These are phyloP conservation scores for Yamadazyma triangularis DNA, from an alignment of 1,139 yeast genomes.

Conservation along the genomic window DNA sequence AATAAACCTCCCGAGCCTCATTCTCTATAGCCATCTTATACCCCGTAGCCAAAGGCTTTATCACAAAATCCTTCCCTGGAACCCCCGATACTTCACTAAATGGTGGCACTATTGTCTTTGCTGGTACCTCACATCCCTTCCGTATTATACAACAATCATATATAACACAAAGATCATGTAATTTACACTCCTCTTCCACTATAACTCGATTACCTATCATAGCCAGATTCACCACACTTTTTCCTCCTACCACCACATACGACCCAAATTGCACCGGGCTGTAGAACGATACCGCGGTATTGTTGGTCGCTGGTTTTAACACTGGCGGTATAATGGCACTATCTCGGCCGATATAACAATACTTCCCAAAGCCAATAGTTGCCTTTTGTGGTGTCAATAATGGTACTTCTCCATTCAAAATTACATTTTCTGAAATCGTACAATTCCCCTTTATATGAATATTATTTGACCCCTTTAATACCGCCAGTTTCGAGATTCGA, in stretches of 20 bases:
- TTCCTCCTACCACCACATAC: slow-evolving; percentile 49
- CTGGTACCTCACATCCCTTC: slow-evolving; percentile 48
- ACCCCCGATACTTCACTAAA: slow-evolving; percentile 46
- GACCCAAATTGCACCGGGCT: slow-evolving; percentile 51
- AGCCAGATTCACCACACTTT: slow-evolving; percentile 38
- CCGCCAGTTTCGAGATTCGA: slow-evolving; percentile 49
- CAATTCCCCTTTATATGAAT: slow-evolving; percentile 30
- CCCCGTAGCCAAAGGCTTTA: slow-evolving; percentile 32
- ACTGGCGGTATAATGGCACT: slow-evolving; percentile 32
- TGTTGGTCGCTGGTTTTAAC: slow-evolving; percentile 8
- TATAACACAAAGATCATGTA: slow-evolving; percentile 46
- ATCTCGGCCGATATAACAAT: slow-evolving; percentile 33
- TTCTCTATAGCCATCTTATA: slow-evolving; percentile 40
- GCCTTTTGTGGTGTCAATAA: slow-evolving; percentile 16
- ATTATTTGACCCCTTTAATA: slow-evolving; percentile 19
- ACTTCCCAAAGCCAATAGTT: slow-evolving; percentile 50
- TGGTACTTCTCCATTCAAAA: slow-evolving; percentile 38
- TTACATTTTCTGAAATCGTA: slow-evolving; percentile 27
- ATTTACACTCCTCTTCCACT: slow-evolving; percentile 38
- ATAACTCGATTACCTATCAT: slow-evolving; percentile 56
- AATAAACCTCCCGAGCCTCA: slow-evolving; percentile 34
- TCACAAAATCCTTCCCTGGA: slow-evolving; percentile 27
- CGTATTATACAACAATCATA: slow-evolving; percentile 60
- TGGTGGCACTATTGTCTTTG: slow-evolving; percentile 56
- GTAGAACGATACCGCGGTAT: too few species aligned